These are phyloP conservation scores for Stachybotrys chartarum DNA, from an alignment of 2,329 filamentous ascomycete species.

Conservation along the genomic window DNA sequence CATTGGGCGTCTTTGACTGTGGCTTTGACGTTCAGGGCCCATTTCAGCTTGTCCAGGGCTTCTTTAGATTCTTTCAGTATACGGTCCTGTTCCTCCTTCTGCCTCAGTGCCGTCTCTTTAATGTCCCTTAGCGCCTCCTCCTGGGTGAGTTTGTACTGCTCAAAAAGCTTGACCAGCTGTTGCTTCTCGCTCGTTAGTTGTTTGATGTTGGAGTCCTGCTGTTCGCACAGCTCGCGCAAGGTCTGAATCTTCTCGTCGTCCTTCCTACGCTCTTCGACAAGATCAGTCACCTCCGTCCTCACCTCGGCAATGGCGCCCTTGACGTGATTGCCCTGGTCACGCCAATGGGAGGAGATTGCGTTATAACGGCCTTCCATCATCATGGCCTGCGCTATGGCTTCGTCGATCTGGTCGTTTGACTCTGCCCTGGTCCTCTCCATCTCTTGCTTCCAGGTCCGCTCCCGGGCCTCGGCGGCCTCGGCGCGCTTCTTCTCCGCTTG, in stretches of 20 bases:
- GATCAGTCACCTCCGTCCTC: slow-evolving; percentile 42
- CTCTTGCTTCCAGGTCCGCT: slow-evolving; percentile 55
- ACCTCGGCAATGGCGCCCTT: slow-evolving; percentile 43
- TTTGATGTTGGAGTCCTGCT: slow-evolving; percentile 63
- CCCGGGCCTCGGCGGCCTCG: slow-evolving; percentile 49
- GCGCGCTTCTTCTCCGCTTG: slow-evolving; percentile 58
- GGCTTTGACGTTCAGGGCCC: slow-evolving; percentile 63
- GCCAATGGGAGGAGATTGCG: slow-evolving; percentile 58
- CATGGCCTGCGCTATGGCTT: slow-evolving; percentile 56
- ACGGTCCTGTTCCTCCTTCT: slow-evolving; percentile 54
- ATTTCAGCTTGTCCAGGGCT: slow-evolving; percentile 61
- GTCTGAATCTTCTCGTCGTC: slow-evolving; percentile 59
- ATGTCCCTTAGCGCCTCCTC: slow-evolving; percentile 54
- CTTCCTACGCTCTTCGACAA: slow-evolving; percentile 47
- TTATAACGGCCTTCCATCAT: slow-evolving; percentile 67
- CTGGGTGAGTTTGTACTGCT: slow-evolving; percentile 57
- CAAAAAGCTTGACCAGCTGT: slow-evolving; percentile 52
- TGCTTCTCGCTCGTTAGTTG: slow-evolving; percentile 54
- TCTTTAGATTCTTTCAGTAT: slow-evolving; percentile 51
- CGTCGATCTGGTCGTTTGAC: slow-evolving; percentile 55
- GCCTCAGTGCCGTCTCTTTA: slow-evolving; percentile 45
- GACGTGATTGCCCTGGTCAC: slow-evolving; percentile 57
- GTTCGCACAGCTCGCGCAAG: slow-evolving; percentile 62
- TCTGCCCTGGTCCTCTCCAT: slow-evolving; percentile 55
- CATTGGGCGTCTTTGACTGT: slow-evolving; percentile 50